Base-by-base conservation (phyloP, 352 stramenopile genomes). In the Phytophthora podocarpi region DNA sequence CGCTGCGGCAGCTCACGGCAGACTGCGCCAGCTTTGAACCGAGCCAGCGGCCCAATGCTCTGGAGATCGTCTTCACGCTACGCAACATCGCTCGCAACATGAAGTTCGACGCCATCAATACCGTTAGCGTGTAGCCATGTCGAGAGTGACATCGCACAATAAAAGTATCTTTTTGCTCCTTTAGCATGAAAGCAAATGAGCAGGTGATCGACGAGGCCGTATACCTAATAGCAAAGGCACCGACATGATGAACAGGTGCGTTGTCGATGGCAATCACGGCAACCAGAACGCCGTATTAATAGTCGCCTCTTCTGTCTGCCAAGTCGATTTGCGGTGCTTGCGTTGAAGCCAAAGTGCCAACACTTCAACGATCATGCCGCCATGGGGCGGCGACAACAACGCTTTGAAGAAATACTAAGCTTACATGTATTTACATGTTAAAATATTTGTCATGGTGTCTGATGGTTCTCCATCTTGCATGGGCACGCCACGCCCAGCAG, bases 11-110 rank as follows among this genome's bases (percentile, higher is more conserved):
- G 20, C 60, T 89, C 34, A 78, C 70, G 15, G 42, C 47, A 10
- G 35, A 61, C 2, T 89, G 79, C 24, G 48, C 80, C 18, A 59
- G 54, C 2, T 62, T 74, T 32, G 57, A 72, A 2, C 61, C 74
- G 7, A 59, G 54, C 5, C 59, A 79, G 7, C 70, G 79, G 2
- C 79, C 79, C 27, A 85, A 65, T 21, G 79, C 76, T 21, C 66
- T 78, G 35, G 62, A 85, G 56, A 81, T 87, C 43, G 71, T 82
- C 15, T 82, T 82, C 48, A 64, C 64, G 27, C 55, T 87, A 36
- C 74, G 76, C 37, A 71, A 61, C 50, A 75, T 75, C 43, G 48
- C 61, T 5, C 50, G 61, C 2, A 43, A 15, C 21, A 48, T 63
- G 39, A 52, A 41, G 13, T 74, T 50, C 36, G 48, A 71, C 36